Conservation (phyloP, 768 basidiomycete species). For the Chalciporus piperatus region DNA sequence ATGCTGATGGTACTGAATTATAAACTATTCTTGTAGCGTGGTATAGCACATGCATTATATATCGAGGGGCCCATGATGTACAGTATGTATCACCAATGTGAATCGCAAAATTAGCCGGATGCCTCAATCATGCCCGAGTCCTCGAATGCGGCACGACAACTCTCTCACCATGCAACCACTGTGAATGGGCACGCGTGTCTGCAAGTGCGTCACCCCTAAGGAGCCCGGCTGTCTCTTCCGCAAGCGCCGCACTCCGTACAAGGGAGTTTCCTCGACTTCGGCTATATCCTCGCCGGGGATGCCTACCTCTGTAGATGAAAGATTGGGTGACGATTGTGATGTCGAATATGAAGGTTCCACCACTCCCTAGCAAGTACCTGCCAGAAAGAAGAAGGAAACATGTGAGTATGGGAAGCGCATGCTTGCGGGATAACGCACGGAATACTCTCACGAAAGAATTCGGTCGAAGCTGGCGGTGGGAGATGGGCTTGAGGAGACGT, state of each 20-base stretch:
- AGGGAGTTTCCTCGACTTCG: constrained; percentile 27
- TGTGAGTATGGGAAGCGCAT: not conserved
- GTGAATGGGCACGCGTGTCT: constrained; percentile 25
- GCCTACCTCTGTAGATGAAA: constrained; percentile 64
- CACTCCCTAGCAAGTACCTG: constrained; percentile 88
- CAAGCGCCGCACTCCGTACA: constrained; percentile 27
- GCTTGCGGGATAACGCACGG: constrained; percentile 55
- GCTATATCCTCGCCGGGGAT: constrained; percentile 30
- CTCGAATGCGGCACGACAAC: constrained; percentile 29
- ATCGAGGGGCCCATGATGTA: constrained; percentile 1
- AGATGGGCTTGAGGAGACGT: constrained; percentile 61
- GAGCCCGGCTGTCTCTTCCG: constrained; percentile 51
- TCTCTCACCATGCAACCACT: constrained; percentile 22
- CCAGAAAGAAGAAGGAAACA: not conserved
- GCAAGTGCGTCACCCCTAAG: constrained; percentile 41
- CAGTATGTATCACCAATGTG: not conserved
- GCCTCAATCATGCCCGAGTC: constrained; percentile 36
- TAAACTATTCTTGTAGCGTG: not conserved
- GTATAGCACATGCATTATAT: not conserved
- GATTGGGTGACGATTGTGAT: constrained; percentile 87
- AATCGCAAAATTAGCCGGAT: not conserved
- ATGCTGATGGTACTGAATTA: not conserved
- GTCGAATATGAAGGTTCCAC: constrained; percentile 91
- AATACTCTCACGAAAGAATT: constrained; percentile 76
- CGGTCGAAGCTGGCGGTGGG: constrained; percentile 57